phyloP scores from a whole-genome alignment of 2,329 filamentous ascomycete genomes.

The Colletotrichum cuscutae region DNA sequence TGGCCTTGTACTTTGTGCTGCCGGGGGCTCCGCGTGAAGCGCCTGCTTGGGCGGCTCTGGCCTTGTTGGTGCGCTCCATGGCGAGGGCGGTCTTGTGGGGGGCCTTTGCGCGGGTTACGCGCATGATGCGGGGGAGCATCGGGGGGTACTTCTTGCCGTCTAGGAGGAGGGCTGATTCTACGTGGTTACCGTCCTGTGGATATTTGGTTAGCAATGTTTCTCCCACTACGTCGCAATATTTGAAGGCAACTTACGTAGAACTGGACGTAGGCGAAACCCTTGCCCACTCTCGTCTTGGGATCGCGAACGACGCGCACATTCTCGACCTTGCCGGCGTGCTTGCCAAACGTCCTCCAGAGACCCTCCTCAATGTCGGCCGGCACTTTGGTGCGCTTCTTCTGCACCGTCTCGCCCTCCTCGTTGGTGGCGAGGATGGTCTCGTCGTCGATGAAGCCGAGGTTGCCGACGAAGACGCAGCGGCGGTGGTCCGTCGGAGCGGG shows the following conservation, averaged over 20 bases:
- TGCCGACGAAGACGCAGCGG: slow-evolving; percentile 95
- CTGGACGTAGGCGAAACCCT: slow-evolving; percentile 97
- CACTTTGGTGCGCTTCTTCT: slow-evolving; percentile 78
- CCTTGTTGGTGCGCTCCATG: slow-evolving; percentile 58
- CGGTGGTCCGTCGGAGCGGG: slow-evolving; percentile 84
- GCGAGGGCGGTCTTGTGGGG: slow-evolving; percentile 68
- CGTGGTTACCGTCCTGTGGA: slow-evolving; percentile 78
- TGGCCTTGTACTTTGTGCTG: slow-evolving; percentile 72
- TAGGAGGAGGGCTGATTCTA: slow-evolving; percentile 89
- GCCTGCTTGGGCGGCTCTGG: slow-evolving; percentile 41
- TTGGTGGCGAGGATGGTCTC: slow-evolving; percentile 77
- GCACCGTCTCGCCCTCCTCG: slow-evolving; percentile 72
- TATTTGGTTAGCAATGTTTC: slow-evolving; percentile 26
- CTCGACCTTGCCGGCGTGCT: slow-evolving; percentile 83
- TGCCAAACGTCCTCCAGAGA: slow-evolving; percentile 83
- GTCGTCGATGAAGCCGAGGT: slow-evolving; percentile 95
- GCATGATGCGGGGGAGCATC: slow-evolving; percentile 87
- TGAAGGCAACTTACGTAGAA: slow-evolving; percentile 70
- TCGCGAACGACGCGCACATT: slow-evolving; percentile 94
- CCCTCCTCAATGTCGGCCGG: slow-evolving; percentile 93
- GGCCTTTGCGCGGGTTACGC: slow-evolving; percentile 88
- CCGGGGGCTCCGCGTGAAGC: slow-evolving; percentile 36
- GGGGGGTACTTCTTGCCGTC: slow-evolving; percentile 94
- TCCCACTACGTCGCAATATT: background rate
- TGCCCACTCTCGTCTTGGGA: slow-evolving; percentile 89